These are phyloP conservation scores for Suillus bovinus DNA, from an alignment of 768 basidiomycete genomes.

Conservation along the genomic window DNA sequence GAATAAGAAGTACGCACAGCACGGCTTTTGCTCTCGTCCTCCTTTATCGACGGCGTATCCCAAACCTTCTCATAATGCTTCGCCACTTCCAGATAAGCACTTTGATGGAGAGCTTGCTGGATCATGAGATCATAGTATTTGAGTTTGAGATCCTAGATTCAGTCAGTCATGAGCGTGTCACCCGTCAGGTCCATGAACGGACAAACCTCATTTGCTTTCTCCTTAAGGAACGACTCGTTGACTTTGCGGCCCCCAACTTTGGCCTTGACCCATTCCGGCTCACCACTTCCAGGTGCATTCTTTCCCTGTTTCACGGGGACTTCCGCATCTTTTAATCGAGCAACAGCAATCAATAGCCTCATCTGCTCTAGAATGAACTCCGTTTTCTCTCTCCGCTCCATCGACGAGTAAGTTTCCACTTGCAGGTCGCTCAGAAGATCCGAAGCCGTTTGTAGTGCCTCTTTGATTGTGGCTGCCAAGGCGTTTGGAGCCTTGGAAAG, in stretches of 20 bases:
- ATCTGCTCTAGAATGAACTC: slow-evolving; percentile 99
- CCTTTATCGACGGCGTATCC: slow-evolving; percentile 94
- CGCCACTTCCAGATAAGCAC: slow-evolving; percentile 88
- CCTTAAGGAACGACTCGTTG: slow-evolving; percentile 90
- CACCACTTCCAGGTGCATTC: slow-evolving; percentile 65
- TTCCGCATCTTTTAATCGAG: slow-evolving; percentile 72
- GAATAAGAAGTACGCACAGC: slow-evolving; percentile 44
- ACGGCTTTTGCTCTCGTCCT: slow-evolving; percentile 72
- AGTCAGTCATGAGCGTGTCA: not conserved
- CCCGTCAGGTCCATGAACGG: slow-evolving; percentile 9
- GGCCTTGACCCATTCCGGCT: slow-evolving; percentile 92
- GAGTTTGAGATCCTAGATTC: slow-evolving; percentile 85
- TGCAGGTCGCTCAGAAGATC: slow-evolving; percentile 93
- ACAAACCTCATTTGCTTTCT: slow-evolving; percentile 81
- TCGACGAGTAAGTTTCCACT: slow-evolving; percentile 98
- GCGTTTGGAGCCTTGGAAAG: slow-evolving; percentile 50
- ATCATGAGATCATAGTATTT: slow-evolving; percentile 98
- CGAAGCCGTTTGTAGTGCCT: slow-evolving; percentile 81
- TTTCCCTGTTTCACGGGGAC: slow-evolving; percentile 54
- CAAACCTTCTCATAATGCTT: slow-evolving; percentile 96
- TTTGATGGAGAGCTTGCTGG: slow-evolving; percentile 83
- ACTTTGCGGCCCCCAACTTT: slow-evolving; percentile 91
- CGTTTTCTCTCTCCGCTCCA: slow-evolving; percentile 97
- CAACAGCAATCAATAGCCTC: slow-evolving; percentile 80
- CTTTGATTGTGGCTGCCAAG: slow-evolving; percentile 45